Conservation (phyloP, 495 filamentous ascomycete species). For the Evernia prunastri region DNA sequence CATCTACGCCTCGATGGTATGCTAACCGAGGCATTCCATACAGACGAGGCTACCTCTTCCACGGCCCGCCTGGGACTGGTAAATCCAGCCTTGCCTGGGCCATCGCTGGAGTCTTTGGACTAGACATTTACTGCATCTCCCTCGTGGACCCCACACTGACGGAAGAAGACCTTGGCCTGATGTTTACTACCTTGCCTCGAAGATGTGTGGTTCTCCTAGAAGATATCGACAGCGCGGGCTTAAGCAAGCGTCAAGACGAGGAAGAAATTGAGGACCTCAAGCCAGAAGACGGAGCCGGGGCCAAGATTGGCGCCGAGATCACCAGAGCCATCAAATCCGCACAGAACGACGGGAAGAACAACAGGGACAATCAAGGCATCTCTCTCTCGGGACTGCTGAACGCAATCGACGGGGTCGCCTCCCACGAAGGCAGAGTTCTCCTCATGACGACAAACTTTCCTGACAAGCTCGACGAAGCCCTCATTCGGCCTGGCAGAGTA, state of each 20-base stretch:
- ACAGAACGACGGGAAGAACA: conserved; percentile 15
- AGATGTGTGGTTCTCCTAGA: conserved; percentile 61
- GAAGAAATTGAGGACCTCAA: conserved; percentile 13
- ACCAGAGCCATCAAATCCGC: conserved; percentile 21
- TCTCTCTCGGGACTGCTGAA: conserved; percentile 77
- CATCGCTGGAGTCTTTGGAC: conserved; percentile 56
- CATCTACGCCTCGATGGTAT: conserved; percentile 51
- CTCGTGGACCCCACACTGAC: conserved; percentile 48
- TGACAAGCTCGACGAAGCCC: conserved; percentile 64
- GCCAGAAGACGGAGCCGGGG: conserved; percentile 13
- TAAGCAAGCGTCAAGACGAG: conserved; percentile 22
- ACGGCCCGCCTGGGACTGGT: conserved; percentile 65
- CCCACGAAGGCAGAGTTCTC: conserved; percentile 71
- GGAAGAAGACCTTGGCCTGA: conserved; percentile 40
- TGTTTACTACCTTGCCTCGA: conserved; percentile 52
- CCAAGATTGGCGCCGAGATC: conserved; percentile 22
- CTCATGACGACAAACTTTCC: conserved; percentile 83
- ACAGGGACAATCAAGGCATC: conserved; percentile 37
- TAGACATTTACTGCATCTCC: conserved; percentile 58
- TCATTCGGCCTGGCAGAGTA: conserved; percentile 69
- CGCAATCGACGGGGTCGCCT: conserved; percentile 74
- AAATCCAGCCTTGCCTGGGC: conserved; percentile 59
- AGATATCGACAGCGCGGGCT: conserved; percentile 60
- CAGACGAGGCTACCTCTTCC: conserved; percentile 52
- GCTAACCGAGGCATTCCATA: conserved; percentile 61